These are phyloP conservation scores for Epichloe brachyelytri DNA, from an alignment of 2,329 filamentous ascomycete genomes.

Conservation along the genomic window DNA sequence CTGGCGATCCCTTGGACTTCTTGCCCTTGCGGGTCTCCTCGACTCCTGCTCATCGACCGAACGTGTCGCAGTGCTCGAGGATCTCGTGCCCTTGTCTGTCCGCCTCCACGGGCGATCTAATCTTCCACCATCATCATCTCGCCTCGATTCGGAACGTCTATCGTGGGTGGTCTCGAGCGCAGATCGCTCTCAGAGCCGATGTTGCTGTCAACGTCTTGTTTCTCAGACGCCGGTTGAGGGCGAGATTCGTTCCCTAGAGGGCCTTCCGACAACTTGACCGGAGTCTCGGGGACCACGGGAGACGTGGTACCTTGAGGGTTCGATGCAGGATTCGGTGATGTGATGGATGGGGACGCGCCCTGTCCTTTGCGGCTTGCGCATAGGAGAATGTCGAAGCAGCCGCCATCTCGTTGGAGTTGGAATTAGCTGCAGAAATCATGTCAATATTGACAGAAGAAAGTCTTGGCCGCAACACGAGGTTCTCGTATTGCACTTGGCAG, in stretches of 20 bases:
- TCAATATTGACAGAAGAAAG: conserved; percentile 1
- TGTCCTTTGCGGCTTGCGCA: conserved; percentile 83
- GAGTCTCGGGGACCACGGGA: conserved; percentile 13
- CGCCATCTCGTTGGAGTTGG: conserved; percentile 32
- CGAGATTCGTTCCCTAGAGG: conserved; percentile 12
- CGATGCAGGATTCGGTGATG: conserved; percentile 12
- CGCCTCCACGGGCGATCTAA: conserved; percentile 28
- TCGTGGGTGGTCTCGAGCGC: conserved; percentile 21
- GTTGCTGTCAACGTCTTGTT: conserved; percentile 21
- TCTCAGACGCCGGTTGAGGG: conserved; percentile 14
- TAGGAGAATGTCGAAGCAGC: conserved; percentile 66
- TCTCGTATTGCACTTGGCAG: conserved; percentile 5
- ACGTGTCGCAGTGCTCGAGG: conserved; percentile 50
- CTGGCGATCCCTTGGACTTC: conserved; percentile 35
- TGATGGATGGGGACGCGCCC: conserved; percentile 24
- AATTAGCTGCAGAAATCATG: conserved; percentile 15
- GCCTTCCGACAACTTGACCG: conserved; percentile 14
- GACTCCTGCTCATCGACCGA: conserved; percentile 47
- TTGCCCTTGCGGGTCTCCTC: conserved; percentile 45
- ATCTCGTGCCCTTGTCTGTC: conserved; percentile 39
- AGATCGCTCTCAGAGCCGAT: conserved; percentile 25
- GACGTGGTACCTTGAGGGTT: conserved; percentile 15
- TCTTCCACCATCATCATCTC: conserved; percentile 25
- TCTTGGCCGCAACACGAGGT: neutral
- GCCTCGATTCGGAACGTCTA: conserved; percentile 19